phyloP scores from a whole-genome alignment of 352 stramenopile genomes.

The Peronosclerospora sorghi region DNA sequence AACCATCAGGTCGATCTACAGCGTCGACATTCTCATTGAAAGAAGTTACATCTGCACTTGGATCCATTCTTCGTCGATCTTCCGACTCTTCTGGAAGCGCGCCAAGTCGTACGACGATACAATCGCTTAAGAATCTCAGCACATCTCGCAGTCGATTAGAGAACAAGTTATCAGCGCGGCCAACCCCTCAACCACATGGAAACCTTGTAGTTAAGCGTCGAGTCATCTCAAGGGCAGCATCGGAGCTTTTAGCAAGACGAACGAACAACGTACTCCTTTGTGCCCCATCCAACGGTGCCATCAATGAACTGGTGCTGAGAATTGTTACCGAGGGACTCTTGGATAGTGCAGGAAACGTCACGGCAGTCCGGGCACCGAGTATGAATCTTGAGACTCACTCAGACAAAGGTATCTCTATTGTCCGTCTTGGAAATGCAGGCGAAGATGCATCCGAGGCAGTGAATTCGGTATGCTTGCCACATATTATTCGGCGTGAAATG shows the following conservation, averaged over 20 bases:
- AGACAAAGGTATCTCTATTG: constrained; percentile 56
- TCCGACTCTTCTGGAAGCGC: constrained; percentile 8
- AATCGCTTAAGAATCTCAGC: constrained; percentile 46
- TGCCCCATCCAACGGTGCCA: constrained; percentile 85
- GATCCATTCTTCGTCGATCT: constrained; percentile 51
- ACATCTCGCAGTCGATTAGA: constrained; percentile 54
- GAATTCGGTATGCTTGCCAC: constrained; percentile 63
- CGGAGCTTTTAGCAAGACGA: constrained; percentile 13
- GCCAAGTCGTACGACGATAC: constrained; percentile 45
- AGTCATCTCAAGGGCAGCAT: constrained; percentile 31
- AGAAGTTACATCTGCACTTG: constrained; percentile 30
- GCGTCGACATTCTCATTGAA: constrained; percentile 45
- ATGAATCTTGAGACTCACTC: constrained; percentile 40
- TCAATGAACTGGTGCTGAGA: constrained; percentile 84
- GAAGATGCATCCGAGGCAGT: constrained; percentile 64
- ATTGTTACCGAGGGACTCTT: constrained; percentile 78
- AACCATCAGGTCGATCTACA: constrained; percentile 2
- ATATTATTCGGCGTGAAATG: constrained; percentile 76
- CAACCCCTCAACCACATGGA: constrained; percentile 8
- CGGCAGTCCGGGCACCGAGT: constrained; percentile 55
- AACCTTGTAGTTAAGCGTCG: constrained; percentile 37
- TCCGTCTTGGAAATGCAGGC: constrained; percentile 67
- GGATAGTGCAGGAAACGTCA: constrained; percentile 36
- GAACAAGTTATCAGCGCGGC: constrained; percentile 38
- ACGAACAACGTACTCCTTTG: constrained; percentile 74